These are phyloP conservation scores for Hypoxylon sp. DNA, from an alignment of 2,329 filamentous ascomycete species.

Conservation along the genomic window DNA sequence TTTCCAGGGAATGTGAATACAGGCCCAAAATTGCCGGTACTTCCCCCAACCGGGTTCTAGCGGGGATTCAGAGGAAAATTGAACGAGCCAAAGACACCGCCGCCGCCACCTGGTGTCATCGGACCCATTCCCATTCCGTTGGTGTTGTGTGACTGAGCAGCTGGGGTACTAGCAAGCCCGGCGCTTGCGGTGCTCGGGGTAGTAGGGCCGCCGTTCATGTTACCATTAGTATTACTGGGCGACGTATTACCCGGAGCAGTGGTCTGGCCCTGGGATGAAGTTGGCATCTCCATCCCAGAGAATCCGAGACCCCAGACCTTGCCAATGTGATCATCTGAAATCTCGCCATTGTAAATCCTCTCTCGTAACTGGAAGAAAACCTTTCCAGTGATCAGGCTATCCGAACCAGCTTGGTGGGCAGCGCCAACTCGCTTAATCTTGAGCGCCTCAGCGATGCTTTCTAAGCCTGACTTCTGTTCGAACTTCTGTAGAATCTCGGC, in stretches of 20 bases:
- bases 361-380: conserved; percentile 95
- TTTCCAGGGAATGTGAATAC: neutral
- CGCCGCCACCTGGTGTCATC: conserved; percentile 82
- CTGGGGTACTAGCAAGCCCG: conserved; percentile 64
- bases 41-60: conserved; percentile 50
- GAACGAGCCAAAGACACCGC: conserved; percentile 82
- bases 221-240: conserved; percentile 56
- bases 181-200: conserved; percentile 77
- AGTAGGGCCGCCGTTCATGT: conserved; percentile 62
- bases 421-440: conserved; percentile 89
- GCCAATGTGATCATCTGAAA: conserved; percentile 85
- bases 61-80: conserved; percentile 60
- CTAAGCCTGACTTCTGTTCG: conserved; percentile 90
- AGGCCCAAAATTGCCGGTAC: conserved; percentile 11
- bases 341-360: conserved; percentile 85
- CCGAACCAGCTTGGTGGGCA: conserved; percentile 92
- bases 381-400: conserved; percentile 91
- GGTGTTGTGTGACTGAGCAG: conserved; percentile 66
- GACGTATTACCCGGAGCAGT: conserved; percentile 56
- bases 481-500: conserved; percentile 84
- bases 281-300: conserved; percentile 67
- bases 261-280: conserved; percentile 42
- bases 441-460: conserved; percentile 93
- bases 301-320: conserved; percentile 94
- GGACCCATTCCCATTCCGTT: conserved; percentile 74